These are phyloP conservation scores for Penicillium angulare DNA, from an alignment of 495 filamentous ascomycete species.

Conservation along the genomic window DNA sequence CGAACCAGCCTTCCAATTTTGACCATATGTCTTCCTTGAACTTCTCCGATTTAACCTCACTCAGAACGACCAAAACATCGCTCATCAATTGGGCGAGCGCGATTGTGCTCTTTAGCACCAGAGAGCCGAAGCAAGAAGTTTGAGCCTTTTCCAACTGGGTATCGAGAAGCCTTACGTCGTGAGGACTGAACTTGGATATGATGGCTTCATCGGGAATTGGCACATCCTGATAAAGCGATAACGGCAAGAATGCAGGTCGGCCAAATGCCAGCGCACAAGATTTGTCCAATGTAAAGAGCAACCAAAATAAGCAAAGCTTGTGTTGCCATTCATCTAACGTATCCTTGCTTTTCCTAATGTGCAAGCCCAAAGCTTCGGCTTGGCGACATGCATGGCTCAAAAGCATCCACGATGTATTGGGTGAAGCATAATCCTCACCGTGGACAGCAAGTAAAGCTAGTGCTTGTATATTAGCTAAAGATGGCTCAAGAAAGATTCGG, in stretches of 20 bases:
- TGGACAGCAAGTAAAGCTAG: constrained; percentile 20
- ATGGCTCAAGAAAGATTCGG: constrained; percentile 21
- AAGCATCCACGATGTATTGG: constrained; percentile 28
- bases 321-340: constrained; percentile 7
- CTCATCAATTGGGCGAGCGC: constrained; percentile 2
- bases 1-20: background rate
- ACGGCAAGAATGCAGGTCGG: constrained; percentile 19
- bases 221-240: constrained; percentile 12
- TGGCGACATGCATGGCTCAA: constrained; percentile 25
- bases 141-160: background rate
- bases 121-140: constrained; percentile 1
- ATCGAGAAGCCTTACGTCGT: background rate
- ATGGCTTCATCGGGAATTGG: constrained; percentile 10
- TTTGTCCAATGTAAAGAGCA: constrained; percentile 24
- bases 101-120: constrained; percentile 3
- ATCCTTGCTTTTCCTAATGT: constrained; percentile 4
- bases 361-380: constrained; percentile 22
- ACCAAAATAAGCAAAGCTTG: constrained; percentile 25
- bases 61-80: constrained; percentile 1
- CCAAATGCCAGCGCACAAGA: constrained; percentile 26
- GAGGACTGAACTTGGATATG: constrained; percentile 1
- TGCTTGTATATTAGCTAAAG: constrained; percentile 19
- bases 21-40: constrained; percentile 1
- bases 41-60: background rate
- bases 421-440: constrained; percentile 25